Conservation (phyloP, 1,284 basidiomycete species). For the Moniliophthora roreri region DNA sequence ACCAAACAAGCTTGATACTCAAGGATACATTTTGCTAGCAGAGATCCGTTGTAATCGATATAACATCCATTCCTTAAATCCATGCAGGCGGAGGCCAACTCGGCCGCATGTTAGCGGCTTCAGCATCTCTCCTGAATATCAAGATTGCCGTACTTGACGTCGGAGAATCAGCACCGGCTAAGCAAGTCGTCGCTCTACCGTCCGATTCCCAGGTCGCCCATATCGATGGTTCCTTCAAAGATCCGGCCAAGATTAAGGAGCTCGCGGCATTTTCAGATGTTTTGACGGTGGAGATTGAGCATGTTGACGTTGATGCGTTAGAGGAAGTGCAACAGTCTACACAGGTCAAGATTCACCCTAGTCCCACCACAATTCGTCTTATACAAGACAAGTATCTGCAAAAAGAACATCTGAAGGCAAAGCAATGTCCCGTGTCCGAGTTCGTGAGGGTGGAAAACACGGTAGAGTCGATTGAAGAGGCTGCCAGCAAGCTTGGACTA, state of each 20-base stretch:
- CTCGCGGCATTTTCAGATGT: conserved; percentile 85
- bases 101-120: conserved; percentile 94
- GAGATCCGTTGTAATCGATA: conserved; percentile 2
- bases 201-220: conserved; percentile 53
- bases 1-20: not conserved
- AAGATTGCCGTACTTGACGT: conserved; percentile 88
- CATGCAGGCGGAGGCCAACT: conserved; percentile 90
- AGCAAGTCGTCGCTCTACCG: conserved; percentile 77
- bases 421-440: conserved; percentile 72
- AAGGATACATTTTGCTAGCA: not conserved
- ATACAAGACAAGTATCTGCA: conserved; percentile 97
- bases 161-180: conserved; percentile 82
- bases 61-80: conserved; percentile 15
- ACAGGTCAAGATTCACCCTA: conserved; percentile 78
- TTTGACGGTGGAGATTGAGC: conserved; percentile 97
- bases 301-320: conserved; percentile 84
- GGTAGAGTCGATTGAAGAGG: conserved; percentile 54
- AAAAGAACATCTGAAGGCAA: conserved; percentile 73
- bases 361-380: conserved; percentile 79
- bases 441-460: conserved; percentile 65
- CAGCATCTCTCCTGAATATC: conserved; percentile 88
- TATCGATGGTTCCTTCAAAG: conserved; percentile 88
- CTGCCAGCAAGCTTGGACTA: conserved; percentile 65
- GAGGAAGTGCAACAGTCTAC: conserved; percentile 56
- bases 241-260: conserved; percentile 78